Conservation (phyloP, 1,139 yeast species). For the Meyerozyma athensensis region DNA sequence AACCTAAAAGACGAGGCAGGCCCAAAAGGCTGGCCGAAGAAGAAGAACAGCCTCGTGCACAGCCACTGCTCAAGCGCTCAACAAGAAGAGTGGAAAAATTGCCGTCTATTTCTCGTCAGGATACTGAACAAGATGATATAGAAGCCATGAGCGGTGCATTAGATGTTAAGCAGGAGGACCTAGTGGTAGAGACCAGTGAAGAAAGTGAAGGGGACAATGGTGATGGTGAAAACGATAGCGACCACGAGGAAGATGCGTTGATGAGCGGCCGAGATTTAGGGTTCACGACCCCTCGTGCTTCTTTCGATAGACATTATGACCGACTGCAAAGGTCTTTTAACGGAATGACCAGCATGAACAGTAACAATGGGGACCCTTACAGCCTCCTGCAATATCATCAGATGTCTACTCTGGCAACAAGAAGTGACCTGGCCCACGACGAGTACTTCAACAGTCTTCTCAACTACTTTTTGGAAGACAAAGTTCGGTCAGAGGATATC, state of each 20-base stretch:
- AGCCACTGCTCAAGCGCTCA: conserved; percentile 4
- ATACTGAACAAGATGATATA: conserved; percentile 40
- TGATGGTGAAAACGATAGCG: conserved; percentile 12
- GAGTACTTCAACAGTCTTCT: conserved; percentile 37
- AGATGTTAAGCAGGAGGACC: conserved; percentile 35
- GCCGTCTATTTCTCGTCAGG: conserved; percentile 33
- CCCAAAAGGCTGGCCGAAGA: conserved; percentile 34
- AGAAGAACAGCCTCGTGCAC: conserved; percentile 1
- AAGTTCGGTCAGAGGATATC: conserved; percentile 16
- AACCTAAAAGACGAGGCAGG: conserved; percentile 43
- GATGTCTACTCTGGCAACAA: conserved; percentile 16
- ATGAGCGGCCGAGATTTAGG: conserved; percentile 36
- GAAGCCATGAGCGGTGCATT: conserved; percentile 32
- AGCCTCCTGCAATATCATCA: conserved; percentile 21
- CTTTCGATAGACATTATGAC: conserved; percentile 25
- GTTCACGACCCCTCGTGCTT: conserved; percentile 40
- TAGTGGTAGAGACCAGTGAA: conserved; percentile 32
- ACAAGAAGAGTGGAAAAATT: conserved; percentile 11
- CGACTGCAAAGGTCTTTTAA: conserved; percentile 9
- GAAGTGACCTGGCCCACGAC: conserved; percentile 20
- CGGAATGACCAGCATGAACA: conserved; percentile 6
- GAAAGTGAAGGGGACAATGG: conserved; percentile 24
- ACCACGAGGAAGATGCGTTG: conserved; percentile 29
- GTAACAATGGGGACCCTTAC: conserved; percentile 16
- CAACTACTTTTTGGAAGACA: conserved; percentile 37